Base-by-base conservation (phyloP, 805 yeast genomes). In the Debaryomyces maramus region DNA sequence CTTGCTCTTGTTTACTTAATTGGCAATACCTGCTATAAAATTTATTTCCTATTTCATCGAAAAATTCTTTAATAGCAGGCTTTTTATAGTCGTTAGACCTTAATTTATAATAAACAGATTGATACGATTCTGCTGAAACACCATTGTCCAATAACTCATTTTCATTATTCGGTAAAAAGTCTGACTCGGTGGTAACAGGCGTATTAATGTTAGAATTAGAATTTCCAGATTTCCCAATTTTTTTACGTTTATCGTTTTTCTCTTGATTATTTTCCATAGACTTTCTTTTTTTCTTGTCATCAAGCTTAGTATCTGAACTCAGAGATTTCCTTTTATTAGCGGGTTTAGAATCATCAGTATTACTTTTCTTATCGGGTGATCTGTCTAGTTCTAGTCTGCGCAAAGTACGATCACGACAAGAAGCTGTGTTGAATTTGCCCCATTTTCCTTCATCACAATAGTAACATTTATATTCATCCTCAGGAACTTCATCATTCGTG, bases 401-500 rank as follows among this genome's bases (percentile, higher is more conserved):
- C 17, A 65, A 34, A 3, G 72, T 67, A 16, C 61, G 56, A 1
- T 27, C 34, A 21, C 62, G 50, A 47, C 73, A 67, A 17, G 29
- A 36, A 15, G 56, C 60, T 0, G 75, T 60, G 46, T 76, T 70
- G 29, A 79, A 68, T 35, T 63, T 60, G 4, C 68, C 68, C 70
- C 72, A 63, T 40, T 70, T 66, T 17, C 47, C 41, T 33, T 65
- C 58, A 41, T 83, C 83, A 64, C 98, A 90, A 34, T 72, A 72
- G 55, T 85, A 86, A 56, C 98, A 90, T 20, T 78, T 68, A 56
- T 85, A 90, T 41, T 64, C 72, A 38, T 79, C 80, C 40, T 88
- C 96, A 0, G 96, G 96, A 0, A 82, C 95, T 36, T 85, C 82
- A 28, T 78, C 84, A 42, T 77, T 79, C 32, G 82, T 77, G 32